Base-by-base conservation (phyloP, 2,329 filamentous ascomycete species). In the Calonectria pteridis region DNA sequence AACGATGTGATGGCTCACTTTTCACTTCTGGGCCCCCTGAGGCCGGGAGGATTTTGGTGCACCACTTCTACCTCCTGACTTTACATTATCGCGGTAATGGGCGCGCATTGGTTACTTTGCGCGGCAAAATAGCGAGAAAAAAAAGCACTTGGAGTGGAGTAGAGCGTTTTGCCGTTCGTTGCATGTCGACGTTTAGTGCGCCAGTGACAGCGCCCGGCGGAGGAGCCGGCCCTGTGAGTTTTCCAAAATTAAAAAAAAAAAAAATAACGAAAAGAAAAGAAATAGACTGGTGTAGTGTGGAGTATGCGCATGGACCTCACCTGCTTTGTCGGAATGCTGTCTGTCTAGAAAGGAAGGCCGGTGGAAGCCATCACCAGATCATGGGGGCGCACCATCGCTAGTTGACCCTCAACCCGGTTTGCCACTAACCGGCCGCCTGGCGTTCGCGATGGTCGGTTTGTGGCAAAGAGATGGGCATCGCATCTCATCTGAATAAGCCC, bases 291-390 rank as follows among this genome's bases (percentile, higher is more conserved):
- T 23, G n/a, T 5, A 16, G 49, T 64, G 67, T 20, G 58, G 67
- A 49, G 64, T 43, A 28, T 26, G 51, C 64, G 40, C 58, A 50
- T 71, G 67, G 63, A 18, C 37, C 74, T 71, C 71, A 74, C 66
- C 67, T 77, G 75, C 67, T 74, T 68, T 43, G 50, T 37, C 49
- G 63, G 62, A 67, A 63, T 55, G 65, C 51, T 40, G 37, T 65
- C 14, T 72, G 69, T 73, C 46, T 40, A 51, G 66, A 72, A 51
- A 62, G 73, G 73, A 75, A 73, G 74, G 73, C 68, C 70, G 67
- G 66, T 72, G 67, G 72, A 75, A 78, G 75, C 46, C 69, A 75
- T 78, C 71, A 69, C 78, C 73, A 77, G 71, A 73, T 76, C 51
- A 69, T 69, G 46, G 64, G 66, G 62, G n/a, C n/a, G n/a, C 58